Percentiles rank a stretch among this genome's conserved stretches.
These are phyloP conservation scores for Blepharisma undulans DNA, from an alignment of 169 alveolate genomes.

Conservation along the genomic window DNA sequence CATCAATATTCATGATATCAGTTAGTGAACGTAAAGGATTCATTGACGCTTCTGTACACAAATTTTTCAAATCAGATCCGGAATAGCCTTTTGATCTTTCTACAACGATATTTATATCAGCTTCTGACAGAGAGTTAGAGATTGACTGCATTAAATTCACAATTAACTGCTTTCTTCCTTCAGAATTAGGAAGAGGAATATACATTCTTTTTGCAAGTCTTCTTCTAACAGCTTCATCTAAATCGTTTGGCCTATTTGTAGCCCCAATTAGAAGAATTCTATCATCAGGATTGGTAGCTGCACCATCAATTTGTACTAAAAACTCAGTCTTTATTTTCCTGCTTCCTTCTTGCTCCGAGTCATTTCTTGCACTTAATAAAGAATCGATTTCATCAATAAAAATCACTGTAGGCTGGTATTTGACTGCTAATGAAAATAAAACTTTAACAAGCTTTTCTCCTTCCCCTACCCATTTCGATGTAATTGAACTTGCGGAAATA, in stretches of 20 bases:
- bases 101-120: conserved; percentile 59
- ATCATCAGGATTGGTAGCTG: conserved; percentile 65
- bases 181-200: conserved; percentile 75
- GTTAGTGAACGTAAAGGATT: conserved; percentile 55
- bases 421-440: conserved; percentile 83
- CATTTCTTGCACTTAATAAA: conserved; percentile 82
- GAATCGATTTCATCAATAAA: conserved; percentile 92
- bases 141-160: conserved; percentile 48
- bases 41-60: conserved; percentile 80
- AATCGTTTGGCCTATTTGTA: conserved; percentile 88
- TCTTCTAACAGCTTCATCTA: conserved; percentile 89
- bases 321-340: conserved; percentile 90
- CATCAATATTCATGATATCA: conserved; percentile 42
- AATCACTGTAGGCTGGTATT: conserved; percentile 85
- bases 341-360: conserved; percentile 84
- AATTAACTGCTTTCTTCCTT: conserved; percentile 65
- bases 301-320: conserved; percentile 86
- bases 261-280: conserved; percentile 80
- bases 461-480: conserved; percentile 92
- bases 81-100: conserved; percentile 83
- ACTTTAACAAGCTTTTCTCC: conserved; percentile 89
- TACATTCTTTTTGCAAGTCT: conserved; percentile 86
- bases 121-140: conserved; percentile 41
- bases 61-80: conserved; percentile 84
- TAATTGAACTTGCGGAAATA: conserved; percentile 85